phyloP scores from a whole-genome alignment of 176 grass and related monocot genomes.

The Oryza officinalis region DNA sequence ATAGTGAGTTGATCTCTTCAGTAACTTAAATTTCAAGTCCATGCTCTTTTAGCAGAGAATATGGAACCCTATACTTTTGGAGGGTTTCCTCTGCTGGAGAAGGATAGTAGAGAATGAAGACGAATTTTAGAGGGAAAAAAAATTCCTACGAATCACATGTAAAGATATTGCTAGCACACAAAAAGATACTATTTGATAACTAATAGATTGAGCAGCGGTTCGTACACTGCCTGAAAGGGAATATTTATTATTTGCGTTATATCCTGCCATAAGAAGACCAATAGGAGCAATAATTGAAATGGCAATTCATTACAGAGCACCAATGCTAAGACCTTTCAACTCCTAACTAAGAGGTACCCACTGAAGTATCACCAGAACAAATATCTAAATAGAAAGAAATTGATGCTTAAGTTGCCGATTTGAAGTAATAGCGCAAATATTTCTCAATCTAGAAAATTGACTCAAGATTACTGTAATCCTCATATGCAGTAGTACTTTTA shows the following conservation, averaged over 20 bases:
- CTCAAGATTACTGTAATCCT: not conserved
- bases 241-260: slow-evolving; percentile 15
- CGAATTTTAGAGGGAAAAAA: not conserved
- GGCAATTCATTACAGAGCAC: not conserved
- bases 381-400: slow-evolving; percentile 1
- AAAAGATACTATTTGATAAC: not conserved
- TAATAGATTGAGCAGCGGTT: slow-evolving; percentile 11
- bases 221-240: slow-evolving; percentile 1
- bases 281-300: slow-evolving; percentile 11
- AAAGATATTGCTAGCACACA: not conserved
- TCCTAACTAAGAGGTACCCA: slow-evolving; percentile 10
- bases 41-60: not conserved
- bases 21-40: not conserved
- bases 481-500: not conserved
- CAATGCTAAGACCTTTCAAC: not conserved
- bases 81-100: not conserved
- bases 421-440: not conserved
- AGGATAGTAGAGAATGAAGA: not conserved
- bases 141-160: not conserved
- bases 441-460: not conserved
- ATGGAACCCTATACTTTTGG: not conserved
- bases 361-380: not conserved
- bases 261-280: slow-evolving; percentile 7
- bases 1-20: not conserved
- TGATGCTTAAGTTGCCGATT: not conserved